Base-by-base conservation (phyloP, 2,329 filamentous ascomycete genomes). In the Chrysoporthe austroafricana region DNA sequence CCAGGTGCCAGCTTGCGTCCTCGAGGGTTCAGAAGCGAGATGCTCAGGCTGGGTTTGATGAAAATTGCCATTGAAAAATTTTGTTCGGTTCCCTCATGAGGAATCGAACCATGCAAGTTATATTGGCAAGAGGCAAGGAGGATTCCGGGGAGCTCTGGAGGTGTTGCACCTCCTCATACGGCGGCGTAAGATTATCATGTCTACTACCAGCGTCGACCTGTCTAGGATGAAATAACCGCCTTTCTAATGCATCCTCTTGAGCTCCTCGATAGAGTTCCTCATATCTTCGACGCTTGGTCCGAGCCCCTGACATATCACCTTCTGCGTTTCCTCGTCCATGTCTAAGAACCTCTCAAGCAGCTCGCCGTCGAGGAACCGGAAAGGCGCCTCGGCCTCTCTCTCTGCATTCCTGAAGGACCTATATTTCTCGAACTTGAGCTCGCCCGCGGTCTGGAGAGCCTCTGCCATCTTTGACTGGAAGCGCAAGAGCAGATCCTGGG, bases 331-430 rank as follows among this genome's bases (percentile, higher is more conserved):
- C 66, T 90, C 88, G 58, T 86, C 83, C 70, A 92, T 81, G 71
- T 94, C 90, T 72, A 98, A 78, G 75, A 97, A 97, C 63, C 88
- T 80, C 79, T 98, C 95, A 14, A 99, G 84, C 73, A 98, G 83
- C 76, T 97, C 95, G 0, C 95, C 96, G 74, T 99, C 96, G 14
- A 99, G 87, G 74, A 98, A 98, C 1, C 95, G 86, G 74, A 88
- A 92, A 0, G 96, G 95, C 50, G 91, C 92, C 0, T 91, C 89
- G 0, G 88, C 86, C 68, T 91, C 87, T 21, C 90, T 83, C 36
- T 91, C 89, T 34, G 88, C 83, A 64, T 89, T 96, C 69, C 88
- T 88, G 80, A 95, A 97, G 0, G 91, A 91, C n/a, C 96, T 87
- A 81, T 92, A 99, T 32, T 85, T 83, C 50, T 88, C 86, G 77